phyloP scores from a whole-genome alignment of 2,329 filamentous ascomycete species.

The Trichoderma koningii region DNA sequence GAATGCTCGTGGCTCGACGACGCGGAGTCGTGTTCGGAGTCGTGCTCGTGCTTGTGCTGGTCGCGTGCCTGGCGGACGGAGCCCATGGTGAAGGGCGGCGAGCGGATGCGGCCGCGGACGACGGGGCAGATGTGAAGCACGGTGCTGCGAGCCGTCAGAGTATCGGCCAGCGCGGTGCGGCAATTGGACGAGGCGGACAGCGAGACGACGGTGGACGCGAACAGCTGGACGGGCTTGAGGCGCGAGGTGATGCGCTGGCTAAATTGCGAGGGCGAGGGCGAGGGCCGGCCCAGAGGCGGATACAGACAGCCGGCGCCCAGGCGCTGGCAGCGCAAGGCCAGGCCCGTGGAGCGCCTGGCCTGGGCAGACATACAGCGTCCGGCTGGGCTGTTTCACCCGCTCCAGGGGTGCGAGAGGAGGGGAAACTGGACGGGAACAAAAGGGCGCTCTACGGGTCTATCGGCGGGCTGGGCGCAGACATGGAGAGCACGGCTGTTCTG shows the following conservation, averaged over 20 bases:
- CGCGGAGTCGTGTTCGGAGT: constrained; percentile 66
- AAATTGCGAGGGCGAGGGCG: background rate
- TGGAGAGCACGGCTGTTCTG: background rate
- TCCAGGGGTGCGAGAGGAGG: background rate
- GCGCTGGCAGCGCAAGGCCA: constrained; percentile 33
- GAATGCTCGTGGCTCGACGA: constrained; percentile 84
- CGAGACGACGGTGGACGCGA: constrained; percentile 1
- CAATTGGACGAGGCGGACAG: constrained; percentile 25
- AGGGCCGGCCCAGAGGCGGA: background rate
- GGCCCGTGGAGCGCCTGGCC: constrained; percentile 37
- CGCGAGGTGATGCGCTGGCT: background rate
- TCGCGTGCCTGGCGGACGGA: constrained; percentile 41
- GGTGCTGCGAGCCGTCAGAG: constrained; percentile 22
- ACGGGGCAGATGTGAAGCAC: constrained; percentile 32
- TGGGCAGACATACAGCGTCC: constrained; percentile 26
- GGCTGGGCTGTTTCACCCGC: constrained; percentile 14
- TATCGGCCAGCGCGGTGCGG: constrained; percentile 23
- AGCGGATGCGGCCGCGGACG: constrained; percentile 31
- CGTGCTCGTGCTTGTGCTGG: constrained; percentile 47
- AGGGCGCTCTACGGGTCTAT: background rate
- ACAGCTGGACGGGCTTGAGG: background rate
- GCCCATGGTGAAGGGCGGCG: constrained; percentile 36
- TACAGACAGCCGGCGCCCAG: constrained; percentile 30
- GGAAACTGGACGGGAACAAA: background rate
- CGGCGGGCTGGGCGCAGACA: constrained; percentile 13